Evolutionary conservation across 139 green algal genomes (phyloP).

Genomic region (Closterium sp.): DNA sequence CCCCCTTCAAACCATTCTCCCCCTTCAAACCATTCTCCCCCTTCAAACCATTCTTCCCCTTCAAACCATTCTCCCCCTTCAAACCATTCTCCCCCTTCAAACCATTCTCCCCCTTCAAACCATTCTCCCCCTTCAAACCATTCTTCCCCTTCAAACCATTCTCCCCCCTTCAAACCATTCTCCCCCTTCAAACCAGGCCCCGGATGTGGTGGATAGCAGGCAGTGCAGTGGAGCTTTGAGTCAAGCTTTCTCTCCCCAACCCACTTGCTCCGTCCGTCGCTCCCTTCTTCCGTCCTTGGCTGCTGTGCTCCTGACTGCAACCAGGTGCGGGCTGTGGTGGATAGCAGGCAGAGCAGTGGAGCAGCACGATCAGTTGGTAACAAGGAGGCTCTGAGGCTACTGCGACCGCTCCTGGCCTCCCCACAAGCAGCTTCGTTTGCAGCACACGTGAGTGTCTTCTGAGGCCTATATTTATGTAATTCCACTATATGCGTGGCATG

Average conservation of each 20-base stretch:
- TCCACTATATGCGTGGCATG: too few species aligned
- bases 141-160: too few species aligned
- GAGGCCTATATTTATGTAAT: too few species aligned
- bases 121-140: too few species aligned
- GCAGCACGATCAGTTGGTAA: background rate
- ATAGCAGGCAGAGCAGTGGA: background rate
- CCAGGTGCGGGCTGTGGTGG: background rate
- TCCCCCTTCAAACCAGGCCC: too few species aligned
- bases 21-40: too few species aligned
- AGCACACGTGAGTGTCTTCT: background rate
- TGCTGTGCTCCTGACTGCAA: background rate
- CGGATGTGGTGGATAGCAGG: background rate
- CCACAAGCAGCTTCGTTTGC: background rate
- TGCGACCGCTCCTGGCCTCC: background rate
- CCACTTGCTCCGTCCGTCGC: background rate
- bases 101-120: too few species aligned
- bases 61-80: too few species aligned
- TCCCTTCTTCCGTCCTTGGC: background rate
- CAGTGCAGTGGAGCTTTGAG: background rate
- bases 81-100: too few species aligned
- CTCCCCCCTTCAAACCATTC: too few species aligned
- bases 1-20: too few species aligned
- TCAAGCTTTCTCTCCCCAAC: background rate
- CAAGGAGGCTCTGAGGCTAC: background rate
- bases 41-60: too few species aligned